Evolutionary conservation across 2,329 filamentous ascomycete species (phyloP).

Genomic region (Colletotrichum tanaceti): DNA sequence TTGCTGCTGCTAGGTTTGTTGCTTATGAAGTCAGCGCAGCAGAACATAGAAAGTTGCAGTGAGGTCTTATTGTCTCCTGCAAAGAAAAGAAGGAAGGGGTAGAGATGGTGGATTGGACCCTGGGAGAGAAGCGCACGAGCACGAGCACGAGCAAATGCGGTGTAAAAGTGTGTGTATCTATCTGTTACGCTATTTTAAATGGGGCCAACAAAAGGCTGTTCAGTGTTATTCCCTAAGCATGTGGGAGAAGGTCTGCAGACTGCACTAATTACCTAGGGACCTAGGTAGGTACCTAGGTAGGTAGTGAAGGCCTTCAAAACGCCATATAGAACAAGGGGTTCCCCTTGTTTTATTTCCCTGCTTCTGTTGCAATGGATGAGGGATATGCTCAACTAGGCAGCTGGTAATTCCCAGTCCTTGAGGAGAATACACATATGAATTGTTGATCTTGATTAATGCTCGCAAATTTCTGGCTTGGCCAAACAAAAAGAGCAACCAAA

Average conservation of each 20-base stretch:
- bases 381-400: too few relatives aligned
- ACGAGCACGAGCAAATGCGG: constrained; percentile 13
- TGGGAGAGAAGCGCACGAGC: background rate
- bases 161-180: background rate
- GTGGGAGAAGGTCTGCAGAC: background rate
- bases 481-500: too few relatives aligned
- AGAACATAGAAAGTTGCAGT: background rate
- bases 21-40: background rate
- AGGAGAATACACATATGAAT: too few relatives aligned
- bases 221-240: constrained; percentile 6
- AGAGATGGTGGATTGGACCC: constrained; percentile 19
- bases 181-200: constrained; percentile 6
- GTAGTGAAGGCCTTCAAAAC: too few relatives aligned
- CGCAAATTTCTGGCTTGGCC: too few relatives aligned
- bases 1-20: background rate
- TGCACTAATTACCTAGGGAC: background rate
- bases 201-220: background rate
- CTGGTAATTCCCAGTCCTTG: too few relatives aligned
- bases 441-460: too few relatives aligned
- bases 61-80: constrained; percentile 9
- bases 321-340: too few relatives aligned
- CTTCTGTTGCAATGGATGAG: background rate
- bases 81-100: constrained; percentile 16
- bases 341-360: background rate
- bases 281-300: too few relatives aligned